Conservation (phyloP, 495 filamentous ascomycete genomes). For the Neurospora hispaniola region DNA sequence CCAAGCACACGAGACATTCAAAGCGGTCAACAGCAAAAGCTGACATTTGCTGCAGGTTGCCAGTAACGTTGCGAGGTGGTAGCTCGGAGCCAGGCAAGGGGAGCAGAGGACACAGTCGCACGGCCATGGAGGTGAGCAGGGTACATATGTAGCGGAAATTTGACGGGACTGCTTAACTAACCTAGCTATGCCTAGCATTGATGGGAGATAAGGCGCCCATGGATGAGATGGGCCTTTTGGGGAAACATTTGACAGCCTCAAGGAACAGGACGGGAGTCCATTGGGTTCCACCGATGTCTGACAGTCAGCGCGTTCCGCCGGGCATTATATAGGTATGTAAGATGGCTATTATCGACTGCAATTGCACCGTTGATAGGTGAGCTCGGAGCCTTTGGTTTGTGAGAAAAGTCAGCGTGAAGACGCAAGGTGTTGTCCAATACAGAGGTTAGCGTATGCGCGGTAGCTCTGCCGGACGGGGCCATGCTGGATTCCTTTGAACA, state of each 20-base stretch:
- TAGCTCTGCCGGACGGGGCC: background rate
- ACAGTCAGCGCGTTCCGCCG: background rate
- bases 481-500: background rate
- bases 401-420: background rate
- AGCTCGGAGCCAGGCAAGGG: background rate
- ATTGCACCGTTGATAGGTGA: background rate
- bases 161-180: background rate
- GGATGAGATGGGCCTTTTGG: background rate
- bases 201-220: background rate
- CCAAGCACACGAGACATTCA: background rate
- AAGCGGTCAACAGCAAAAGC: background rate
- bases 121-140: background rate
- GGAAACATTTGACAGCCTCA: background rate
- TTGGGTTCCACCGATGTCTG: background rate
- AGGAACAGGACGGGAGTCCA: background rate
- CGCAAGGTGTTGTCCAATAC: background rate
- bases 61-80: background rate
- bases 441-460: background rate
- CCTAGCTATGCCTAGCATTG: background rate
- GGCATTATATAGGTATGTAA: background rate
- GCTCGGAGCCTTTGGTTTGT: background rate
- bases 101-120: background rate
- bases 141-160: background rate
- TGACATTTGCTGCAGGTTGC: background rate
- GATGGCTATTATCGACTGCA: background rate